Evolutionary conservation across 306 rosid genomes (phyloP), one percentile per base, ranked within the genome.

Genomic region (Ormosia emarginata): DNA sequence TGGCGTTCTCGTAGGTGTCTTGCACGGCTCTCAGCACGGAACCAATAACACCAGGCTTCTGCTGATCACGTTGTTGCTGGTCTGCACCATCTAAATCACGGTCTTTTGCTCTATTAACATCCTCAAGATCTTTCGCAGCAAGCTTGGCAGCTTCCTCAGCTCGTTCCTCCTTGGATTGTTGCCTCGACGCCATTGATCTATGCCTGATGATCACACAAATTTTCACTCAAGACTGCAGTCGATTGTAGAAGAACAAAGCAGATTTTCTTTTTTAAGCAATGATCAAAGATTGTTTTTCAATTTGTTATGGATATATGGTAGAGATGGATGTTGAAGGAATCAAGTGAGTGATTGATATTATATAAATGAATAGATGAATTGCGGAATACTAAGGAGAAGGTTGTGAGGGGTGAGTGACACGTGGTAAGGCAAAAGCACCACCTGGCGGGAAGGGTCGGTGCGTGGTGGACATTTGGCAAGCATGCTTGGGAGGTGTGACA

Each of bases 1-100:
- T 93, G 0, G 95, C 97, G 32, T 85, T 90, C 67, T 88, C 92
- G n/a, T 70, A 80, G 0, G 91, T 90, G 69, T 71, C 90, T 0
- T 90, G 87, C 18, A 90, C 97, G 0, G 88, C 90, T 61, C 62
- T 82, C 53, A 95, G 30, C 72, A 93, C 33, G 2, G 96, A 90
- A 0, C 96, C 92, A 2, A 93, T 79, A 1, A 93, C 91, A 0
- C 96, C 97, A 0, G 88, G 87, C 7, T 47, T 85, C 29, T 86
- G 56, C 30, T 85, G 79, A 7, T 88, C 34, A 1, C 67, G 74
- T 2, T 82, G 80, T 17, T 8, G 14, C 18, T 32, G n/a, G 66
- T 67, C 61, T 36, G 4, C 9, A 6, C 14, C n/a, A 2, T 37
- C 73, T 61, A 7, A 8, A 14, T 84, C 75, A 5, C 1, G 13